These are phyloP conservation scores for Pholiota molesta DNA, from an alignment of 768 basidiomycete species.

Conservation along the genomic window DNA sequence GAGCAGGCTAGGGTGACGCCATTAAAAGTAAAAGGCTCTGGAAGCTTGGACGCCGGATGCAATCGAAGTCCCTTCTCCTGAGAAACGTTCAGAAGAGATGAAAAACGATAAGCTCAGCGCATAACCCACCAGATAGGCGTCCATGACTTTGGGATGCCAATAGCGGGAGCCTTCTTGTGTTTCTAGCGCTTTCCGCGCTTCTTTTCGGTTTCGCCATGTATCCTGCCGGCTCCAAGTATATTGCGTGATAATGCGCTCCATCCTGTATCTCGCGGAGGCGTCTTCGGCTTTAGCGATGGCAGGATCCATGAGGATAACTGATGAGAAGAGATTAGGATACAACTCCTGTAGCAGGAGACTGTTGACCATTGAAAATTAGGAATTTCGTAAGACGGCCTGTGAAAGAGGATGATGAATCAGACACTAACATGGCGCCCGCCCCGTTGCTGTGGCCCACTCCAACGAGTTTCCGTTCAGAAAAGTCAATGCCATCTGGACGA, in stretches of 20 bases:
- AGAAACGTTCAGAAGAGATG: neutral
- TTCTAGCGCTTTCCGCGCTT: conserved; percentile 4
- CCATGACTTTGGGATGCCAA: conserved; percentile 12
- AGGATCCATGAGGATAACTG: conserved; percentile 8
- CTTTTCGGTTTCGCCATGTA: conserved; percentile 6
- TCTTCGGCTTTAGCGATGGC: conserved; percentile 7
- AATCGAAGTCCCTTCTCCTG: conserved; percentile 9
- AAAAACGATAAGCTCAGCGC: neutral
- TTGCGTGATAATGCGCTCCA: conserved; percentile 13
- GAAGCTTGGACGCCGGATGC: conserved; percentile 11
- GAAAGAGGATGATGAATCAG: neutral
- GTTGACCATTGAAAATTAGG: neutral
- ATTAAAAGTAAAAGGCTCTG: conserved; percentile 12
- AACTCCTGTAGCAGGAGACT: conserved; percentile 7
- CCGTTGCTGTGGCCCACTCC: conserved; percentile 11
- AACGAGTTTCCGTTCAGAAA: conserved; percentile 3
- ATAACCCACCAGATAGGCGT: conserved; percentile 6
- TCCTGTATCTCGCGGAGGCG: neutral
- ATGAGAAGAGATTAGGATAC: conserved; percentile 5
- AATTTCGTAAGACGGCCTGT: neutral
- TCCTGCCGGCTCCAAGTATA: conserved; percentile 12
- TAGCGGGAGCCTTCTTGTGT: conserved; percentile 10
- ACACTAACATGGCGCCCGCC: conserved; percentile 7
- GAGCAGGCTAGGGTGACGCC: conserved; percentile 11
- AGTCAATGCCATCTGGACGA: conserved; percentile 9